Evolutionary conservation across 139 green algal genomes (phyloP).

Genomic region (Pycnococcus provasolii): DNA sequence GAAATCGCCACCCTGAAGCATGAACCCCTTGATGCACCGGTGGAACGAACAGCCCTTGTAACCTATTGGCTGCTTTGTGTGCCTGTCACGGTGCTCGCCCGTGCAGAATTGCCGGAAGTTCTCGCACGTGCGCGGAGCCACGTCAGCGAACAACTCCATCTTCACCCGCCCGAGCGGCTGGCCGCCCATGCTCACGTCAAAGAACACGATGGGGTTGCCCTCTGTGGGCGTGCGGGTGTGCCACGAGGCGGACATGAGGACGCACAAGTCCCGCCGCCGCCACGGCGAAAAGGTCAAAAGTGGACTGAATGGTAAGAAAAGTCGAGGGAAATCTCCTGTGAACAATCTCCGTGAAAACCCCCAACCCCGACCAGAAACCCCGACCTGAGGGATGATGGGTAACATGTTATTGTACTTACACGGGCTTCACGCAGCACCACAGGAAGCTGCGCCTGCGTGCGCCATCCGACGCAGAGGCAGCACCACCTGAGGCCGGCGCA

Average conservation of each 20-base stretch:
- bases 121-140: slow-evolving; percentile 67
- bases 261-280: no score
- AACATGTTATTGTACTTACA: no score
- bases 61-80: slow-evolving; percentile 56
- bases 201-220: slow-evolving; percentile 84
- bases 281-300: no score
- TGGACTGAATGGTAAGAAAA: no score
- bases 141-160: slow-evolving; percentile 85
- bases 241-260: slow-evolving; percentile 35
- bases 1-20: slow-evolving; percentile 90
- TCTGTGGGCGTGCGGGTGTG: slow-evolving; percentile 53
- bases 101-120: slow-evolving; percentile 84
- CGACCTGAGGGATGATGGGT: no score
- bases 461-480: no score
- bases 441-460: no score
- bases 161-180: slow-evolving; percentile 62
- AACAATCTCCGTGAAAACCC: no score
- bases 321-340: no score
- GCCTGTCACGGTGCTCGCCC: slow-evolving; percentile 54
- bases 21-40: slow-evolving; percentile 91
- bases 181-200: slow-evolving; percentile 79
- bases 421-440: no score
- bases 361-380: no score
- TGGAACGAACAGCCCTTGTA: slow-evolving; percentile 67
- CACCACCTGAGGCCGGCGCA: no score